phyloP scores from a whole-genome alignment of 306 rosid genomes.

The Sindora glabra region DNA sequence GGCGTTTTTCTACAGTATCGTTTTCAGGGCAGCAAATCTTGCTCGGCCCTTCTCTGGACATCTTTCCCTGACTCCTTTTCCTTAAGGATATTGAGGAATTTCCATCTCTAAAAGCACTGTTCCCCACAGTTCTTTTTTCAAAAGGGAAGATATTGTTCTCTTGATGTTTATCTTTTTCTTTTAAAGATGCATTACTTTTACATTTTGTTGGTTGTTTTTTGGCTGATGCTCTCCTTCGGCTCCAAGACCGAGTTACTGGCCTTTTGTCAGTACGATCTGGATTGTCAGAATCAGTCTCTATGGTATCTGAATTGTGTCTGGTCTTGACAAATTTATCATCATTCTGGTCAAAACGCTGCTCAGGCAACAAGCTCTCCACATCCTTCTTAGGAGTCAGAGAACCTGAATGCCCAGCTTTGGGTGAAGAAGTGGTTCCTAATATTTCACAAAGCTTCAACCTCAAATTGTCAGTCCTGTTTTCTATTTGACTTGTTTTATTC shows the following conservation, averaged over 20 bases:
- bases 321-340: constrained; percentile 27
- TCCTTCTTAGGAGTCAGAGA: constrained; percentile 31
- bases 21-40: constrained; percentile 32
- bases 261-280: constrained; percentile 34
- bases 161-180: constrained; percentile 26
- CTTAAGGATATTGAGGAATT: constrained; percentile 28
- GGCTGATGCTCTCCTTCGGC: constrained; percentile 42
- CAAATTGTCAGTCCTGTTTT: constrained; percentile 57
- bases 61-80: constrained; percentile 34
- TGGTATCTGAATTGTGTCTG: constrained; percentile 68
- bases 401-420: constrained; percentile 32
- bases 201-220: constrained; percentile 24
- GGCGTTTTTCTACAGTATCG: constrained; percentile 24
- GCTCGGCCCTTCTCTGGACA: constrained; percentile 20
- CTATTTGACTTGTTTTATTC: constrained; percentile 37
- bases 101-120: constrained; percentile 26
- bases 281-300: constrained; percentile 85
- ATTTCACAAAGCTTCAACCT: constrained; percentile 82
- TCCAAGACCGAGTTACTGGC: constrained; percentile 60
- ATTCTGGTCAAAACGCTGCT: constrained; percentile 33
- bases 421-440: constrained; percentile 58
- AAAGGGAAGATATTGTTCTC: constrained; percentile 34
- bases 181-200: constrained; percentile 29
- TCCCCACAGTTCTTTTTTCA: constrained; percentile 28
- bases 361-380: constrained; percentile 23